A percentile compares a stretch with the other conserved stretches of the same genome.
phyloP scores from a whole-genome alignment of 2,329 filamentous ascomycete species.

The Cladophialophora psammophila region DNA sequence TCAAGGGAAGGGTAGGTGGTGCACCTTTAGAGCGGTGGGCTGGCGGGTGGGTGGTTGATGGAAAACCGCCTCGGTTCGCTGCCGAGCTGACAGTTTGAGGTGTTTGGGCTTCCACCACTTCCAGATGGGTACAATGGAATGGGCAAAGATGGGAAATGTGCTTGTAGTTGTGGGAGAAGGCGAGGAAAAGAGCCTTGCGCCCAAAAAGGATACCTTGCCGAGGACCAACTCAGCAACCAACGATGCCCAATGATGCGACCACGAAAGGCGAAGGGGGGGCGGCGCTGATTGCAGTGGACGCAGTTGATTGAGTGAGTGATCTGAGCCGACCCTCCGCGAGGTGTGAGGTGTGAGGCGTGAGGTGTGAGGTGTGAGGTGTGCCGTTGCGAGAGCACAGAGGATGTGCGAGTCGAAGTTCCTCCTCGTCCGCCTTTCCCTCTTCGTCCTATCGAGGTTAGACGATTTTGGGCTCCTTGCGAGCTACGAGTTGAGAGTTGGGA shows the following conservation, averaged over 20 bases:
- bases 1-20: background rate
- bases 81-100: constrained; percentile 1
- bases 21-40: background rate
- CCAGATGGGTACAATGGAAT: background rate
- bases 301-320: background rate
- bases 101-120: background rate
- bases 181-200: background rate
- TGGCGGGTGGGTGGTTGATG: background rate
- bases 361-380: background rate
- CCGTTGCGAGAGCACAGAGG: background rate
- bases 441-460: background rate
- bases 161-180: background rate
- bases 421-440: background rate
- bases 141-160: background rate
- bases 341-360: too few relatives aligned
- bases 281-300: background rate
- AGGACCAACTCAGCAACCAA: background rate
- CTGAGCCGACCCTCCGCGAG: background rate
- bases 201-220: background rate
- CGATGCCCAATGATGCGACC: background rate
- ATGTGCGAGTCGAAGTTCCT: too few relatives aligned
- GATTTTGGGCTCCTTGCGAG: background rate
- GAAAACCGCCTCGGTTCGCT: constrained; percentile 6
- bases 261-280: background rate
- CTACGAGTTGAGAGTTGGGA: background rate